These are phyloP conservation scores for Botrytis porri DNA, from an alignment of 2,329 filamentous ascomycete species.

Conservation along the genomic window DNA sequence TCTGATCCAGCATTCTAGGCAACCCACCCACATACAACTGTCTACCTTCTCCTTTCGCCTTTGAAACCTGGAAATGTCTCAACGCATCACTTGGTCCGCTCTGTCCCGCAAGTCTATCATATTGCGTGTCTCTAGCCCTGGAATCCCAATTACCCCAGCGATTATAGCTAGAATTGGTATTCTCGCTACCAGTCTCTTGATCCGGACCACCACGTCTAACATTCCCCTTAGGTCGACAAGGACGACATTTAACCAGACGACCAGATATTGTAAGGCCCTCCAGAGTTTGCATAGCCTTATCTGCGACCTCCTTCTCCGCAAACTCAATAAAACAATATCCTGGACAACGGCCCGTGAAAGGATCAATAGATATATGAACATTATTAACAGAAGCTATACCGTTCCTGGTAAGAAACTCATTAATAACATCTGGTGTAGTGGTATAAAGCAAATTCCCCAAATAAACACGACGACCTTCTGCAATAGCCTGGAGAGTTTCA, in stretches of 20 bases:
- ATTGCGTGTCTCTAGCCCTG: background rate
- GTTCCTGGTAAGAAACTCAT: background rate
- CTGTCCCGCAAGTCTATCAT: background rate
- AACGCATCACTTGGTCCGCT: background rate
- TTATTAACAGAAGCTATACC: background rate
- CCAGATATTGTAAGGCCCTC: background rate
- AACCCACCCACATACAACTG: background rate
- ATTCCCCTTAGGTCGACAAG: background rate
- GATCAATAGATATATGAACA: background rate
- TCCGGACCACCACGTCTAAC: background rate
- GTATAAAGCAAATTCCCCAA: constrained; percentile 3
- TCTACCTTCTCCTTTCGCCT: background rate
- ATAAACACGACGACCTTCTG: constrained; percentile 8
- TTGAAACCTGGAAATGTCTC: background rate
- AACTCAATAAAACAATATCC: constrained; percentile 14
- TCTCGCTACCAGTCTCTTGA: background rate
- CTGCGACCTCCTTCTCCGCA: background rate
- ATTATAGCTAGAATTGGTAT: background rate
- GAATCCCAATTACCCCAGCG: constrained; percentile 2
- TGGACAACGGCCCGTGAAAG: background rate
- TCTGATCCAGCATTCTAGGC: constrained; percentile 11
- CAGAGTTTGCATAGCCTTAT: background rate
- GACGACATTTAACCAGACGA: background rate
- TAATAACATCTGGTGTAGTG: background rate
- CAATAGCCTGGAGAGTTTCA: background rate